A percentile compares a stretch with the other conserved stretches of the same genome.
phyloP scores from a whole-genome alignment of 108 stramenopile species.

The Mayamaea pseudoterrestris region DNA sequence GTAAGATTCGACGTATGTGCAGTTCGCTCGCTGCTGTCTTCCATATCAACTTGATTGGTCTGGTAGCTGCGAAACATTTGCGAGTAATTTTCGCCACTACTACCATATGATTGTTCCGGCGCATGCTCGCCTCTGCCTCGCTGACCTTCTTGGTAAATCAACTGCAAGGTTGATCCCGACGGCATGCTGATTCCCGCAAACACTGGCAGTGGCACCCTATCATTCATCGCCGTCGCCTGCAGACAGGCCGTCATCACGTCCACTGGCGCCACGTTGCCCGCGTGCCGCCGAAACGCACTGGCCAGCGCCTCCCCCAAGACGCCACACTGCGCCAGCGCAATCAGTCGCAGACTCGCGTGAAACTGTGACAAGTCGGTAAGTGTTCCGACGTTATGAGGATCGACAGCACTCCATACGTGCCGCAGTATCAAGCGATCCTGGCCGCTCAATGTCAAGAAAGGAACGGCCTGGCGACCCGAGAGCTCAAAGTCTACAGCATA shows the following conservation, averaged over 20 bases:
- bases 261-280: background rate
- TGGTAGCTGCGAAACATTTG: too few species aligned
- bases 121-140: too few species aligned
- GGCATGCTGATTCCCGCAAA: background rate
- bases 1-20: too few species aligned
- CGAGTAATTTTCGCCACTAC: too few species aligned
- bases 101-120: too few species aligned
- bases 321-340: constrained; percentile 49
- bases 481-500: constrained; percentile 20
- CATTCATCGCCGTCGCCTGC: background rate
- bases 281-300: background rate
- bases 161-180: background rate
- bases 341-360: constrained; percentile 28
- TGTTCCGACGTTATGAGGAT: constrained; percentile 39
- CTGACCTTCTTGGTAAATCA: too few species aligned
- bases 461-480: constrained; percentile 43
- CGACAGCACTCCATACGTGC: constrained; percentile 36
- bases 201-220: background rate
- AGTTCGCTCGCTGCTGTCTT: too few species aligned
- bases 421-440: constrained; percentile 37
- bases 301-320: constrained; percentile 8
- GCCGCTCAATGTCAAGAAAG: constrained; percentile 37
- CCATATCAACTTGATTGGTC: too few species aligned
- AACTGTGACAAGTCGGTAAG: constrained; percentile 32
- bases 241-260: background rate